Conservation (phyloP, 2,329 filamentous ascomycete genomes). For the Penicillium sp. region DNA sequence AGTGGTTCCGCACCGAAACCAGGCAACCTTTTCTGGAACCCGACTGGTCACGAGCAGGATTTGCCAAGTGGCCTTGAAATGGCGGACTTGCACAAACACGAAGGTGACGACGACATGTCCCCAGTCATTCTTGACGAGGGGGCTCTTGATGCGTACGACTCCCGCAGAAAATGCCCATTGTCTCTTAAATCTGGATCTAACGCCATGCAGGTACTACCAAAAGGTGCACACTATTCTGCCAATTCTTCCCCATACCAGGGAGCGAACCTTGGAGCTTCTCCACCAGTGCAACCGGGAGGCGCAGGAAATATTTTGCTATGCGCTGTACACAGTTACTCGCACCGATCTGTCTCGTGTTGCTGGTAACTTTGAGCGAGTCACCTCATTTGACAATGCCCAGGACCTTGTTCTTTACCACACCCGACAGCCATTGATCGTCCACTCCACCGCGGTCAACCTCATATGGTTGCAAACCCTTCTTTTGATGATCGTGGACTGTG, state of each 20-base stretch:
- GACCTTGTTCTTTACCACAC: constrained; percentile 41
- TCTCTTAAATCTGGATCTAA: constrained; percentile 1
- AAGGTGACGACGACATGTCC: constrained; percentile 36
- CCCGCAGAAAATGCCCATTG: background rate
- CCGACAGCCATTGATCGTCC: constrained; percentile 37
- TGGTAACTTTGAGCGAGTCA: constrained; percentile 35
- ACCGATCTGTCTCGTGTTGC: constrained; percentile 37
- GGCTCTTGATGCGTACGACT: constrained; percentile 41
- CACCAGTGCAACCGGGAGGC: constrained; percentile 41
- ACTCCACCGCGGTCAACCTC: constrained; percentile 38
- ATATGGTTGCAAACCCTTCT: constrained; percentile 44
- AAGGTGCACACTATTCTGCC: constrained; percentile 44
- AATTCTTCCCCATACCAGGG: constrained; percentile 42
- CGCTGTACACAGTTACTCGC: constrained; percentile 41
- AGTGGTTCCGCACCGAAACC: constrained; percentile 33
- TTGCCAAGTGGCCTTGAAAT: constrained; percentile 35
- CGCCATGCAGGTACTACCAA: constrained; percentile 39
- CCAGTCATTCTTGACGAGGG: constrained; percentile 40
- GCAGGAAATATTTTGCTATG: constrained; percentile 44
- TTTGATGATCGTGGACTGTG: constrained; percentile 46
- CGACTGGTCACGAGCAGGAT: constrained; percentile 33
- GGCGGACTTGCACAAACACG: constrained; percentile 32
- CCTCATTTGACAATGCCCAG: constrained; percentile 42
- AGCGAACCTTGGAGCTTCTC: constrained; percentile 38
- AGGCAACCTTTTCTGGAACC: constrained; percentile 42